A percentile compares a stretch with the other conserved stretches of the same genome.
phyloP scores from a whole-genome alignment of 441 rosid genomes.

The Erodium trifolium region DNA sequence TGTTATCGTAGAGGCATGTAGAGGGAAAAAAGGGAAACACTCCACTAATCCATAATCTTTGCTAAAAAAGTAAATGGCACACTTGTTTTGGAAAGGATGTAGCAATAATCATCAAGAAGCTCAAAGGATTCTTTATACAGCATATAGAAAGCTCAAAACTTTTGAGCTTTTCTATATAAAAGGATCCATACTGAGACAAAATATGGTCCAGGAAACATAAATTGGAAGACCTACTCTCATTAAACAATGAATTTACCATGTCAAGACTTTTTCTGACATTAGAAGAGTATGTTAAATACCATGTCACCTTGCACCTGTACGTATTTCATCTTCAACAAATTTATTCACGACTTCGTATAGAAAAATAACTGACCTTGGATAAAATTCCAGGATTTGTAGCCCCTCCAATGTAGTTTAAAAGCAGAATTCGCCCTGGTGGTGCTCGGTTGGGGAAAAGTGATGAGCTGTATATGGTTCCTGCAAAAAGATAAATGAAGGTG shows the following conservation, averaged over 20 bases:
- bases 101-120: background rate
- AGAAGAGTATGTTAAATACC: background rate
- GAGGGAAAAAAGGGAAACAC: too few species aligned
- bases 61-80: background rate
- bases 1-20: too few species aligned
- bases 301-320: background rate
- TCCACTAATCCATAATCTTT: too few species aligned
- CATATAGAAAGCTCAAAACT: background rate
- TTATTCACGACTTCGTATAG: background rate
- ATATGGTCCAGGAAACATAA: background rate
- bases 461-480: background rate
- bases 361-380: slow-evolving; percentile 40
- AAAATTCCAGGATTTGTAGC: slow-evolving; percentile 64
- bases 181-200: background rate
- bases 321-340: background rate
- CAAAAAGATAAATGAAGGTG: background rate
- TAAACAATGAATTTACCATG: background rate
- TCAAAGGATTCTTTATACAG: background rate
- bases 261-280: background rate
- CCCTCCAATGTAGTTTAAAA: slow-evolving; percentile 75
- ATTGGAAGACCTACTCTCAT: background rate
- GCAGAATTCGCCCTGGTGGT: slow-evolving; percentile 29
- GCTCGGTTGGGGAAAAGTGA: background rate
- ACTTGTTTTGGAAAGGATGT: background rate
- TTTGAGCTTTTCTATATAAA: background rate